Conservation (phyloP, 2,329 filamentous ascomycete species). For the Hypoxylon sp. region DNA sequence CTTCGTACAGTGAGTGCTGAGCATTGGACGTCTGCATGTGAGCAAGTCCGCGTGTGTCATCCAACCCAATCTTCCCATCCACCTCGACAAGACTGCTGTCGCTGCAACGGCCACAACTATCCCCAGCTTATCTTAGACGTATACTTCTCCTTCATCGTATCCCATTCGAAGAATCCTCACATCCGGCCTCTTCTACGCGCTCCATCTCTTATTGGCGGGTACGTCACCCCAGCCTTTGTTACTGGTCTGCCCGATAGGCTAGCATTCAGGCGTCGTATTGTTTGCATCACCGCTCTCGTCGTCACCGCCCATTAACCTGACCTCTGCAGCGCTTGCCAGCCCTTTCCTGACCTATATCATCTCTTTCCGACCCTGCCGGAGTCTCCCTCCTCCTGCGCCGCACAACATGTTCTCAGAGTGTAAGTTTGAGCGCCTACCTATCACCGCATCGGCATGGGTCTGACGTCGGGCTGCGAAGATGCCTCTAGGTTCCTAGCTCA, state of each 20-base stretch:
- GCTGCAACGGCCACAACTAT: conserved; percentile 17
- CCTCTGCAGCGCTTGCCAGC: conserved; percentile 24
- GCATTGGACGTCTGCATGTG: conserved; percentile 33
- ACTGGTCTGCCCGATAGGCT: conserved; percentile 13
- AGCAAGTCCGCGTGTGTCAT: conserved; percentile 31
- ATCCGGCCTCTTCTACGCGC: not conserved
- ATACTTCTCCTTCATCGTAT: conserved; percentile 13
- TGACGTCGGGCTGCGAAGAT: conserved; percentile 64
- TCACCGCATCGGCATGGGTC: conserved; percentile 7
- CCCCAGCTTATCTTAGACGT: conserved; percentile 15
- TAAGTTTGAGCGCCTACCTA: conserved; percentile 57
- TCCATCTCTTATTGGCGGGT: conserved; percentile 22
- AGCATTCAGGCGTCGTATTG: conserved; percentile 24
- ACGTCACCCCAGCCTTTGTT: not conserved
- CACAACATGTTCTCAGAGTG: conserved; percentile 84
- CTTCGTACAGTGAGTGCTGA: not conserved
- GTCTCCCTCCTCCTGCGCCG: conserved; percentile 43
- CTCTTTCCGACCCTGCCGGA: conserved; percentile 36
- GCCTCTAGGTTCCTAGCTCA: conserved; percentile 95
- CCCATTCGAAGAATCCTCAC: conserved; percentile 9
- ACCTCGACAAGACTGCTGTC: conserved; percentile 18
- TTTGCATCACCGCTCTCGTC: conserved; percentile 32
- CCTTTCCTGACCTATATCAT: conserved; percentile 21
- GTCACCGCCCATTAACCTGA: conserved; percentile 35
- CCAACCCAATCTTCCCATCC: conserved; percentile 24